A percentile compares a stretch with the other conserved stretches of the same genome.
Evolutionary conservation across 2,329 filamentous ascomycete genomes (phyloP).

Genomic region (Leptosphaerulina australis): DNA sequence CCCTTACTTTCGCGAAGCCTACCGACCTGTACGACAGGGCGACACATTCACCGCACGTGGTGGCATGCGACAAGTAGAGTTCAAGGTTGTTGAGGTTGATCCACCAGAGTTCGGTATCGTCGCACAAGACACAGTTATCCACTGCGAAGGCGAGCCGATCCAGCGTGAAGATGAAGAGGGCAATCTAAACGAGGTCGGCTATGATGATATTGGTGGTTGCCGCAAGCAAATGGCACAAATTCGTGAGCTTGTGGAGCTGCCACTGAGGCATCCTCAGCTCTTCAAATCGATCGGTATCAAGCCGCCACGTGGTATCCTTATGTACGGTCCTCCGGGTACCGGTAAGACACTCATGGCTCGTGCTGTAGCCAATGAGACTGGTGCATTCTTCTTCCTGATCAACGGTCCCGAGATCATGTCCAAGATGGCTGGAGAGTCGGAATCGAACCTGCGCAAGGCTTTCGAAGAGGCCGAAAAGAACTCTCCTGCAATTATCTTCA

Average conservation of each 20-base stretch:
- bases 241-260: conserved; percentile 96
- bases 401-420: conserved; percentile 99
- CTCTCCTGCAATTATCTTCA: conserved; percentile 98
- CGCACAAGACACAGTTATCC: conserved; percentile 97
- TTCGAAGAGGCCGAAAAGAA: conserved; percentile 99
- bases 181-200: conserved; percentile 98
- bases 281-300: conserved; percentile 99
- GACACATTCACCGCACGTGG: conserved; percentile 97
- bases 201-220: conserved; percentile 99
- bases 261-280: conserved; percentile 93
- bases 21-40: conserved; percentile 94
- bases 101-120: conserved; percentile 98
- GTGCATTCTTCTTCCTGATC: conserved; percentile 99
- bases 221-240: conserved; percentile 99
- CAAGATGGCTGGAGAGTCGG: conserved; percentile 99
- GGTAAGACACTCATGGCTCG: conserved; percentile 99
- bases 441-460: conserved; percentile 97
- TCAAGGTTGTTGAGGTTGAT: conserved; percentile 99
- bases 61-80: conserved; percentile 98
- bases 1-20: conserved; percentile 99
- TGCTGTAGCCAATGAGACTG: conserved; percentile 97
- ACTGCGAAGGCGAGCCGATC: conserved; percentile 96
- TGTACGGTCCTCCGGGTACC: conserved; percentile 92
- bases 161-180: conserved; percentile 99
- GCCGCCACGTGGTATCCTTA: conserved; percentile 95